Base-by-base conservation (phyloP, 2,329 filamentous ascomycete genomes). In the Botryotinia convoluta region DNA sequence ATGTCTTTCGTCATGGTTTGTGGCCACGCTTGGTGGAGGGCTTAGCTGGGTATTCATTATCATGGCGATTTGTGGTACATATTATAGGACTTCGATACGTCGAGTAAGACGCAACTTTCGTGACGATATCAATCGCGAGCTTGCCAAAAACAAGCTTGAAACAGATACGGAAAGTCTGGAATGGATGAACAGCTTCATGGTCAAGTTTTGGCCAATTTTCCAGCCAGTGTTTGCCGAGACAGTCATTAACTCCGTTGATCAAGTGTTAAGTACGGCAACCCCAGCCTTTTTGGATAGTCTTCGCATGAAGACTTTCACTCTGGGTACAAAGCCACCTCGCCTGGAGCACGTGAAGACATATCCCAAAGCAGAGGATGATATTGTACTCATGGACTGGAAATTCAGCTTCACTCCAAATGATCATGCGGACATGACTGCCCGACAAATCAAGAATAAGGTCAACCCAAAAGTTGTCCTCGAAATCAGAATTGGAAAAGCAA, bases 161-260 rank as follows among this genome's bases (percentile, higher is more conserved):
- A 96, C 91, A 14, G 96, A 99, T 78, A 90, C 90, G 39, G 96
- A 99, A 83, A 96, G 93, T 73, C 86, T 99, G 67, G 96, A 99
- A 83, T 99, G 96, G 96, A 98, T 99, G 83, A 99, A 99, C 86
- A 97, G 94, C 78, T 99, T 99, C 84, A 82, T 99, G 79, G 90
- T 97, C 84, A 99, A 99, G 82, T 99, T 99, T 85, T 99, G 96
- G 96, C 96, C 96, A 75, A 99, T 99, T 80, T 98, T 97, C 82
- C 94, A 96, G 72, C 96, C 96, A 1, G 93, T 98, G 16, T 88
- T 99, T 20, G 95, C 94, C 74, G 90, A 96, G 78, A 97, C 94
- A 35, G 92, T 99, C 79, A 93, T 98, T 83, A 94, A 91, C 82
- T 94, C 95, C 0, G 96, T 98, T 65, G 96, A 99, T 80, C 96